These are phyloP conservation scores for Stephania cephalantha DNA, from an alignment of 164 flowering plant genomes.

Conservation along the genomic window DNA sequence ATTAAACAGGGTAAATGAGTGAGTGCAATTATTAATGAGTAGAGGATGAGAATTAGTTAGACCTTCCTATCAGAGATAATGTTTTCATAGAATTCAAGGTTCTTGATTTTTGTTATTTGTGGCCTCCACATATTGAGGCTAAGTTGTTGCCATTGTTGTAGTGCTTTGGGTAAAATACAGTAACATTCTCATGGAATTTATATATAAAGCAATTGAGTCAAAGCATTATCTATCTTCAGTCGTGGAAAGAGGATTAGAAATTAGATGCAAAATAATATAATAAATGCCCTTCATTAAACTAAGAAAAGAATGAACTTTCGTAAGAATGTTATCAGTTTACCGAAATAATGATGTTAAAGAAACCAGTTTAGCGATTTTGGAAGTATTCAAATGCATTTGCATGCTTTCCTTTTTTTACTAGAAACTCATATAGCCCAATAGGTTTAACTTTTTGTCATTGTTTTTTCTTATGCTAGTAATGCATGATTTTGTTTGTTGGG, in stretches of 20 bases:
- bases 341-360: neutral
- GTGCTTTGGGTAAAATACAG: no score
- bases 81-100: no score
- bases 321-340: neutral
- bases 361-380: neutral
- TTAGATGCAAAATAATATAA: neutral
- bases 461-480: neutral
- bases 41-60: no score
- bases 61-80: no score
- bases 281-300: neutral
- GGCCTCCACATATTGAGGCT: no score
- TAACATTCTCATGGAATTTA: no score
- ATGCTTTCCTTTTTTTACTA: neutral
- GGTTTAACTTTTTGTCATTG: neutral
- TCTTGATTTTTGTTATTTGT: no score
- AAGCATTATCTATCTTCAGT: neutral
- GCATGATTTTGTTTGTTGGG: neutral
- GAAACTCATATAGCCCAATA: neutral
- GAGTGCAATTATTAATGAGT: no score
- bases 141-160: no score
- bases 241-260: neutral
- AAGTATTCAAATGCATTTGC: neutral
- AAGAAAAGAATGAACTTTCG: neutral
- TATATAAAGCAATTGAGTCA: neutral
- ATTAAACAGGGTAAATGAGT: no score